A percentile compares a stretch with the other conserved stretches of the same genome.
Conservation (phyloP, 495 filamentous ascomycete species). For the Amphirosellinia nigrospora region DNA sequence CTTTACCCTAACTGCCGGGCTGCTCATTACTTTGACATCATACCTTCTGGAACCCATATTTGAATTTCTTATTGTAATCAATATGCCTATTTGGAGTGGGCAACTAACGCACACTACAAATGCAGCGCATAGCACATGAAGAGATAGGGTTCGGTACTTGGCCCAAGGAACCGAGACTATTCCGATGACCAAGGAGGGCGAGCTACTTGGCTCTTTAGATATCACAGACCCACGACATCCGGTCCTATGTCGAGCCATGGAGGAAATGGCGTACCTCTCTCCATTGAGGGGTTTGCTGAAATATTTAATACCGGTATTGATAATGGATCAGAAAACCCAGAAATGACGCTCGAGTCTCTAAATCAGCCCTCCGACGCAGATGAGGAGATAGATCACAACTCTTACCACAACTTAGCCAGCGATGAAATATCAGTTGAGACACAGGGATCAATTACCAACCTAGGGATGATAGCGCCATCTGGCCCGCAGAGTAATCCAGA, state of each 20-base stretch:
- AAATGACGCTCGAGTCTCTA: neutral
- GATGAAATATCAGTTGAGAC: too few species aligned
- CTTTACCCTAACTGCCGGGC: conserved; percentile 20
- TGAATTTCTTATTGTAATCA: neutral
- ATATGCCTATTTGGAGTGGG: neutral
- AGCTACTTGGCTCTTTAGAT: neutral
- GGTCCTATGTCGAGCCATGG: neutral
- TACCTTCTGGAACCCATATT: neutral
- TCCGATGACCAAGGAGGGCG: neutral
- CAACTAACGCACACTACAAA: neutral
- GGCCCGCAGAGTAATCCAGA: too few species aligned
- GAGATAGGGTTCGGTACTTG: neutral
- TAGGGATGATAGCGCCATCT: too few species aligned
- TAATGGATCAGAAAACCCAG: neutral
- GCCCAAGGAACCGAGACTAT: neutral
- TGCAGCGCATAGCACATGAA: neutral
- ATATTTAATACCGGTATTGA: neutral
- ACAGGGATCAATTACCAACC: too few species aligned
- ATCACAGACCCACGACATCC: neutral
- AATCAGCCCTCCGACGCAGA: too few species aligned
- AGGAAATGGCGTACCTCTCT: neutral
- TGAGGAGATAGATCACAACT: too few species aligned
- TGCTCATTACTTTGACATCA: conserved; percentile 3
- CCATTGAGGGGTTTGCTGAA: neutral
- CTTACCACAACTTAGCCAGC: too few species aligned